Evolutionary conservation across 495 filamentous ascomycete genomes (phyloP), one percentile per base, ranked within the genome.

Genomic region (Annulohypoxylon stygium): DNA sequence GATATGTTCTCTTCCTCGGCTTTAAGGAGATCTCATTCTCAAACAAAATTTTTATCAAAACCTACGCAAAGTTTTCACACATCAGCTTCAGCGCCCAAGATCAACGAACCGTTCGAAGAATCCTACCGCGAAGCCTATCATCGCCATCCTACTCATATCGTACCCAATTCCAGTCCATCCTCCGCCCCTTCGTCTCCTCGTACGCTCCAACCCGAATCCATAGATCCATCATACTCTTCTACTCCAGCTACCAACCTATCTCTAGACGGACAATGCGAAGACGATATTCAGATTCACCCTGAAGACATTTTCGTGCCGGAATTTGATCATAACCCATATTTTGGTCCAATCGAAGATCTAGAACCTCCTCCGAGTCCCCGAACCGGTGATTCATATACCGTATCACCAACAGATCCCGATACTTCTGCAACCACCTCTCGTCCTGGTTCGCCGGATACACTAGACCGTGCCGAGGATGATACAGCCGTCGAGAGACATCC

Each of bases 401-500:
- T 82, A 16, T 85, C 84, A 7, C 82, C 85, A 39, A 80, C 80
- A 57, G 84, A 84, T 10, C 78, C 81, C 18, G 81, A 82, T 62
- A 81, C 76, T 18, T 84, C 83, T 26, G 79, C 80, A 36, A 79
- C 74, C 37, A 82, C 83, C 9, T 86, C 87, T 9, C 78, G 84
- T 43, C 85, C 86, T 11, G 84, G 79, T 2, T 84, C 82, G 1
- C 84, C 85, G 2, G 80, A 80, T 10, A 36, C 77, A 12, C 60
- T 75, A 16, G 85, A 87, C 48, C 83, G 85, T 59, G 91, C 93
- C 14, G 91, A 93, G 51, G 96, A 99, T 76, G 96, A 98, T 79
- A 92, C 88, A 14, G 90, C 92, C 25, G 84, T 97, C 26, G 86
- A 89, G 67, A 85, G 84, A 23, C 90, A 93, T 73, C 96, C 96